Conservation (phyloP, 345 rosid genomes). For the Boechera stricta region DNA sequence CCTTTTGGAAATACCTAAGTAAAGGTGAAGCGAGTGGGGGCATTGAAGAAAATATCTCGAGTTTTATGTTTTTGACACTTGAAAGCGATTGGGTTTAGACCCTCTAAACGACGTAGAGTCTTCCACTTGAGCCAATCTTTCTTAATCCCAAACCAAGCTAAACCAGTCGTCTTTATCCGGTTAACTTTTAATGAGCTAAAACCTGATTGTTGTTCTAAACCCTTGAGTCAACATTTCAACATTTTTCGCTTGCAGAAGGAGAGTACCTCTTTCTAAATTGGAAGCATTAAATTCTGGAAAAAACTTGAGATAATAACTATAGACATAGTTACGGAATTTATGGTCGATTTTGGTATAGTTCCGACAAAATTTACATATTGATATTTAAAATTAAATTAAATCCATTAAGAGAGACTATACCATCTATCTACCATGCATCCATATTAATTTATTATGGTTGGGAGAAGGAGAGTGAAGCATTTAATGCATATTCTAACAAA, state of each 20-base stretch:
- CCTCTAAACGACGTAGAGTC: background rate
- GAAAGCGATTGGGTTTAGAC: background rate
- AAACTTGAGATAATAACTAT: background rate
- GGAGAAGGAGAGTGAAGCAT: constrained; percentile 3
- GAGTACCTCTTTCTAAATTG: background rate
- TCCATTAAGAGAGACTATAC: background rate
- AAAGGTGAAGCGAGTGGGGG: no score
- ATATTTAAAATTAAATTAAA: background rate
- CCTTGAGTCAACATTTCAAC: background rate
- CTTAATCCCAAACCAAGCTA: background rate
- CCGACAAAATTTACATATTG: background rate
- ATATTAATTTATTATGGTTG: background rate
- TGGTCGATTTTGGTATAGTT: background rate
- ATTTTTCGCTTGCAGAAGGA: background rate
- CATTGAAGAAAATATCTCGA: background rate
- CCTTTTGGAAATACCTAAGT: background rate
- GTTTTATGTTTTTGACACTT: background rate
- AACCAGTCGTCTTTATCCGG: constrained; percentile 1
- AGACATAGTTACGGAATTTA: background rate
- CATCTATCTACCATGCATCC: background rate
- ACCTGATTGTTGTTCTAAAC: no score
- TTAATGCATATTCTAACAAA: constrained; percentile 17
- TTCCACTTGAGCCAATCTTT: background rate
- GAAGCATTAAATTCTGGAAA: background rate
- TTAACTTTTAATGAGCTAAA: background rate